These are phyloP conservation scores for Cercis canadensis DNA, from an alignment of 306 rosid species.

Conservation along the genomic window DNA sequence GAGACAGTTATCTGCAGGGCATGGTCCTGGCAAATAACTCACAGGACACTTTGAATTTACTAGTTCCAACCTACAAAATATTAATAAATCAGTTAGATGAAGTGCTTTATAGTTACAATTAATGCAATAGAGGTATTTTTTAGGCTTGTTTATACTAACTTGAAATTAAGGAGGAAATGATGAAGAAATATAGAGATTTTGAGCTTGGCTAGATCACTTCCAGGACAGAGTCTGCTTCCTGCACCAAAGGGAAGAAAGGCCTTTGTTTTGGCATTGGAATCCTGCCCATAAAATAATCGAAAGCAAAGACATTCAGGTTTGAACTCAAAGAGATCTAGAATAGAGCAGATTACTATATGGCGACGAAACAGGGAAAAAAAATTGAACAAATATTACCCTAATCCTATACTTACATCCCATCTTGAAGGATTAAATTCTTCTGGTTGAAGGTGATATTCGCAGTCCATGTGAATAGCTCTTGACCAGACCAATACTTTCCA, in stretches of 20 bases:
- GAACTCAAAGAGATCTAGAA: no score
- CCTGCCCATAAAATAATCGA: constrained; percentile 40
- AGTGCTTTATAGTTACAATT: no score
- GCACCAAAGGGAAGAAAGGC: constrained; percentile 61
- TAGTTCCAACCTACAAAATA: constrained; percentile 50
- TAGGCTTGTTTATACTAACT: constrained; percentile 51
- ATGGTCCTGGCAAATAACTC: constrained; percentile 42
- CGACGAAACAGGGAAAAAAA: neutral
- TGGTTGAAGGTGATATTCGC: constrained; percentile 46
- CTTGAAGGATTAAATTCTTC: constrained; percentile 54
- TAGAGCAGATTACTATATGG: no score
- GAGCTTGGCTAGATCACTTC: constrained; percentile 55
- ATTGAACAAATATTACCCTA: no score
- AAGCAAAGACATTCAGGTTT: neutral
- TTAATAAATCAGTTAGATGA: neutral
- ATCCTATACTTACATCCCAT: constrained; percentile 54
- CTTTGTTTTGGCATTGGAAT: constrained; percentile 34
- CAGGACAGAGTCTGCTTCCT: constrained; percentile 46
- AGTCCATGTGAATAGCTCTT: constrained; percentile 47
- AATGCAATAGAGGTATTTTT: no score
- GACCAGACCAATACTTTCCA: constrained; percentile 56
- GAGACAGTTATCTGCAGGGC: constrained; percentile 55
- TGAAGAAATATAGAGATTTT: constrained; percentile 55
- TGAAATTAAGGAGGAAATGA: constrained; percentile 58
- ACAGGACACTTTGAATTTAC: constrained; percentile 39